Percentiles rank a stretch among this genome's conserved stretches.
Conservation (phyloP, 2,329 filamentous ascomycete species). For the Diplodia intermedia region DNA sequence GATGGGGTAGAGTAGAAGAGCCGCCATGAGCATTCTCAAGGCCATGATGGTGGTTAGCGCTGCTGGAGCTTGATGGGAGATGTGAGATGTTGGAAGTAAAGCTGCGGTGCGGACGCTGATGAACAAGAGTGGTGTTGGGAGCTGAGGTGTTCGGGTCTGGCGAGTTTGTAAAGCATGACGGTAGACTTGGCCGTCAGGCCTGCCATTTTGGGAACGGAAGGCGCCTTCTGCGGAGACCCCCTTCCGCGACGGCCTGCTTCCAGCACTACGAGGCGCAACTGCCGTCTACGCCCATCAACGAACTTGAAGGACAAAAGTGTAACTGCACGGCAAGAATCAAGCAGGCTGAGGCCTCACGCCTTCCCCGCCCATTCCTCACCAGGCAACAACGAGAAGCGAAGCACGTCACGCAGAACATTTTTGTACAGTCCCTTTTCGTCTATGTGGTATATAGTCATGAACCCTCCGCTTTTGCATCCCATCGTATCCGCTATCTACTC, state of each 20-base stretch:
- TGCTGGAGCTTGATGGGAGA: not conserved
- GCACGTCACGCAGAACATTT: constrained; percentile 5
- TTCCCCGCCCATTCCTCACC: no score
- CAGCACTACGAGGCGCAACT: not conserved
- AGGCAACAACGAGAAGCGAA: not conserved
- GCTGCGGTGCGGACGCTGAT: not conserved
- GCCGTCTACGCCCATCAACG: not conserved
- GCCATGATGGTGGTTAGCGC: not conserved
- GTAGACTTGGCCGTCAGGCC: not conserved
- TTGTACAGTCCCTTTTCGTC: constrained; percentile 28
- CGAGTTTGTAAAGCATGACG: not conserved
- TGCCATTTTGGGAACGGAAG: not conserved
- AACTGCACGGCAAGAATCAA: no score
- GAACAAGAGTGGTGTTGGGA: not conserved
- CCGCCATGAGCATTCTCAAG: not conserved
- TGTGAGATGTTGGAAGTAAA: not conserved
- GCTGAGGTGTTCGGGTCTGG: not conserved
- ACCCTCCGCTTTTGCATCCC: not conserved
- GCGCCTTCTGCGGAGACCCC: not conserved
- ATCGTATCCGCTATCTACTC: not conserved
- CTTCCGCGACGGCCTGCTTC: not conserved
- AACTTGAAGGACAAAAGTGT: not conserved
- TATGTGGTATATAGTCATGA: constrained; percentile 31
- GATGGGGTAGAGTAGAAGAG: not conserved
- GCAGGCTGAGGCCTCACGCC: no score